Evolutionary conservation across 1,284 basidiomycete species (phyloP), one percentile per base, ranked within the genome.

Genomic region (Fomes fomentarius): DNA sequence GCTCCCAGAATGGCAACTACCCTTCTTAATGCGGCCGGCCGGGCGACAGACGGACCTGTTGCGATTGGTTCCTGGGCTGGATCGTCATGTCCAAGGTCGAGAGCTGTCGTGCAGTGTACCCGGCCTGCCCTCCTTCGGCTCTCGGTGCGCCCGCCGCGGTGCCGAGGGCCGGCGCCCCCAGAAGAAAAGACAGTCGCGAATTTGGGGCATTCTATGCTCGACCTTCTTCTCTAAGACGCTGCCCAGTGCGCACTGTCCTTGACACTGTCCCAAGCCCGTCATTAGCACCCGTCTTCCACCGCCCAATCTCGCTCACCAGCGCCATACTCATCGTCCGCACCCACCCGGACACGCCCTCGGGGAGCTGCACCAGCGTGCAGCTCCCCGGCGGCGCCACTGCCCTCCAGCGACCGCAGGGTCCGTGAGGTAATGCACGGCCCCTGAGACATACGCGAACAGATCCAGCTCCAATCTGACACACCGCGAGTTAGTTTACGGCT

Each of bases 201-300:
- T n/a, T n/a, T n/a, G n/a, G n/a, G n/a, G n/a, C n/a, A n/a, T n/a
- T n/a, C n/a, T n/a, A n/a, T n/a, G n/a, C n/a, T n/a, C n/a, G n/a
- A n/a, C n/a, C n/a, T n/a, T n/a, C n/a, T n/a, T n/a, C n/a, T n/a
- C 46, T 31, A 26, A 61, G 62, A 39, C 59, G 62, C 40, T 41
- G 43, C 28, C 57, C 55, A 9, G 47, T 35, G 10, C 49, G 39
- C 25, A 66, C 42, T 4, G 50, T 46, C 12, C 66, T 65, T 8
- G 37, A 39, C 6, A 65, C 66, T 28, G 65, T 67, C 14, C 56
- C 67, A 12, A 66, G 49, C 33, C 66, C 1, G 66, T 62, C 63
- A 68, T 66, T 40, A 68, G 50, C 35, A 68, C 52, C 22, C 52
- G 56, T 33, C 42, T 65, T 66, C 58, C 61, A 62, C 31, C 53